Percentiles rank a stretch among this genome's conserved stretches.
phyloP scores from a whole-genome alignment of 2,329 filamentous ascomycete genomes.

The Cladosporium colombiae region DNA sequence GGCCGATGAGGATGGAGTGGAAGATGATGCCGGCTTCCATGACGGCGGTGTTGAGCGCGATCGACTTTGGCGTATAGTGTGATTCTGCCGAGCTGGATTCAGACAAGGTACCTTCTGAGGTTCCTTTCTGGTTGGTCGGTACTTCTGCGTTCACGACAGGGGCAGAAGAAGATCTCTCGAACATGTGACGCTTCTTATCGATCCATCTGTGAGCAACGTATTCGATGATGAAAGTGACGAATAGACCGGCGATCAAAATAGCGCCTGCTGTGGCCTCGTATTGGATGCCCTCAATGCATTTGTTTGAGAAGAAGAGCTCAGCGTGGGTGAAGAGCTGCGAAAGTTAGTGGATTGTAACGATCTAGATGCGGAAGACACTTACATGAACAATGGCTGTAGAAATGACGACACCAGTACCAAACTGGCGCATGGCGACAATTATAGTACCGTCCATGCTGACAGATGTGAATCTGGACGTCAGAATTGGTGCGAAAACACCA shows the following conservation, averaged over 20 bases:
- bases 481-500: constrained; percentile 68
- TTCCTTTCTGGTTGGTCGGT: constrained; percentile 25
- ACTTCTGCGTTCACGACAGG: not conserved
- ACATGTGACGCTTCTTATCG: constrained; percentile 17
- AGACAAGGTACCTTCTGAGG: constrained; percentile 23
- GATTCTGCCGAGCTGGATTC: constrained; percentile 9
- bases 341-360: not conserved
- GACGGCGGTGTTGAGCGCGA: constrained; percentile 64
- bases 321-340: constrained; percentile 72
- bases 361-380: not conserved
- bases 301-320: constrained; percentile 68
- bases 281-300: constrained; percentile 64
- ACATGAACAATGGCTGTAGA: constrained; percentile 58
- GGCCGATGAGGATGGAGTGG: constrained; percentile 67
- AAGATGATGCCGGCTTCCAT: constrained; percentile 75
- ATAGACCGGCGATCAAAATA: constrained; percentile 72
- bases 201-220: constrained; percentile 49
- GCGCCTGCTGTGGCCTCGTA: constrained; percentile 72
- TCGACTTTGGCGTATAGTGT: constrained; percentile 22
- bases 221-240: constrained; percentile 72
- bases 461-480: constrained; percentile 61
- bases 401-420: constrained; percentile 72
- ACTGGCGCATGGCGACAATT: constrained; percentile 68
- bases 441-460: constrained; percentile 49
- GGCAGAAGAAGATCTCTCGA: constrained; percentile 13